Evolutionary conservation across 352 stramenopile species (phyloP).

Genomic region (Pythium diclinum): DNA sequence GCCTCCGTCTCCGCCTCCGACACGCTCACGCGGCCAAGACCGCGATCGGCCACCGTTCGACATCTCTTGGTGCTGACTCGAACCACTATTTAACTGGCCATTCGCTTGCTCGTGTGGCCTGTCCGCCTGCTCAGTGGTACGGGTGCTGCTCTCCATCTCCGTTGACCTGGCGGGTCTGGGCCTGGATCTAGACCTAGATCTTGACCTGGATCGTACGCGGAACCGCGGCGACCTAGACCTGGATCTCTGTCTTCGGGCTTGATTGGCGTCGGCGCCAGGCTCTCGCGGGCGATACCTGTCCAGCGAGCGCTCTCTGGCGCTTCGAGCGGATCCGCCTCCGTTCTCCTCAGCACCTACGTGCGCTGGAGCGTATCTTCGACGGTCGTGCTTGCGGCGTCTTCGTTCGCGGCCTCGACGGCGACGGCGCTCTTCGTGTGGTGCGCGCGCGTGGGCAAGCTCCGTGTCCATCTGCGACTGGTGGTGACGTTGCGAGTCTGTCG

Average conservation of each 20-base stretch:
- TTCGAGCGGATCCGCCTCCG: neutral
- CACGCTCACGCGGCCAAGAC: neutral
- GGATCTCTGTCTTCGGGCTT: neutral
- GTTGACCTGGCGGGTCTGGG: neutral
- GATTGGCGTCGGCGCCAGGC: neutral
- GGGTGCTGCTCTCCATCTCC: neutral
- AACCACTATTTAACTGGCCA: neutral
- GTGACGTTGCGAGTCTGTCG: neutral
- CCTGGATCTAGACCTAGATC: constrained; percentile 10
- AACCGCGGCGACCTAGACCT: constrained; percentile 2
- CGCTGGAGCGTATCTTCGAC: neutral
- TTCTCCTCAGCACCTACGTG: neutral
- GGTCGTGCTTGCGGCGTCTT: constrained; percentile 4
- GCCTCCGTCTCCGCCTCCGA: neutral
- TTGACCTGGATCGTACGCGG: constrained; percentile 2
- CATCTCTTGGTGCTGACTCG: neutral
- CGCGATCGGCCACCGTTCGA: neutral
- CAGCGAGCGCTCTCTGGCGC: neutral
- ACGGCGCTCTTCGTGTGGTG: constrained; percentile 15
- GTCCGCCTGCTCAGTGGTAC: neutral
- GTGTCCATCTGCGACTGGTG: constrained; percentile 8
- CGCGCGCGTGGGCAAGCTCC: neutral
- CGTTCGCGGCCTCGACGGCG: constrained; percentile 17
- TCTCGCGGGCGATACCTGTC: neutral
- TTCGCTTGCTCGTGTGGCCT: neutral